Conservation (phyloP, 352 stramenopile species). For the Pythium brassicae region DNA sequence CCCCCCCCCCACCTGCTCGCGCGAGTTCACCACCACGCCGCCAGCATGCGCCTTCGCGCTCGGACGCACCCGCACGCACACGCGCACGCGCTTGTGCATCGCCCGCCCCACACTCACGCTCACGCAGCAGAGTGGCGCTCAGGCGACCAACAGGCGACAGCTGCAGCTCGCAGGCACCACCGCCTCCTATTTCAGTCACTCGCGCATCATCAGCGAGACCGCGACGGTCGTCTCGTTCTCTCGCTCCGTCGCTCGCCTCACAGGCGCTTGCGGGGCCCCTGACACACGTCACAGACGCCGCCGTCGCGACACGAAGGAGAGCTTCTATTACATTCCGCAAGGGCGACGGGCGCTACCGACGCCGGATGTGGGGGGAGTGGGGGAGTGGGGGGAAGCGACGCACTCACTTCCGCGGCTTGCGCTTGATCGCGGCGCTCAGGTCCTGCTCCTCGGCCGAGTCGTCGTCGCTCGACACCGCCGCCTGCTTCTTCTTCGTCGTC, state of each 20-base stretch:
- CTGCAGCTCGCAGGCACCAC: too few species aligned
- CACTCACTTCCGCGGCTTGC: slow-evolving; percentile 32
- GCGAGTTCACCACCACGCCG: slow-evolving; percentile 38
- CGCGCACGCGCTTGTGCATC: slow-evolving; percentile 68
- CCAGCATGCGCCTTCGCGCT: slow-evolving; percentile 5
- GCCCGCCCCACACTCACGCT: too few species aligned
- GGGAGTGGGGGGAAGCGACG: too few species aligned
- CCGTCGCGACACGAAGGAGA: not conserved
- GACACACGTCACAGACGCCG: too few species aligned
- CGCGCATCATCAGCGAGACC: too few species aligned
- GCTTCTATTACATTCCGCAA: slow-evolving; percentile 1
- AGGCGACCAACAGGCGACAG: not conserved
- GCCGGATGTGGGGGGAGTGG: too few species aligned
- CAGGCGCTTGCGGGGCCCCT: too few species aligned
- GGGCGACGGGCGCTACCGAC: too few species aligned
- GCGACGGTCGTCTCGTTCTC: too few species aligned
- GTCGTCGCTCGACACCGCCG: slow-evolving; percentile 37
- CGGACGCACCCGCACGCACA: slow-evolving; percentile 63
- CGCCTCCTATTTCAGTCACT: not conserved
- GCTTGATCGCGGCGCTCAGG: slow-evolving; percentile 70
- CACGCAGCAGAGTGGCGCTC: too few species aligned
- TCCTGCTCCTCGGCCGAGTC: slow-evolving; percentile 54
- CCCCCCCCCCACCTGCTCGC: slow-evolving; percentile 30
- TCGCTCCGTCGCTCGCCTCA: too few species aligned
- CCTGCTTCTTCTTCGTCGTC: slow-evolving; percentile 34